Evolutionary conservation across 2,329 filamentous ascomycete genomes (phyloP).

Genomic region (Colletotrichum euphorbiae): DNA sequence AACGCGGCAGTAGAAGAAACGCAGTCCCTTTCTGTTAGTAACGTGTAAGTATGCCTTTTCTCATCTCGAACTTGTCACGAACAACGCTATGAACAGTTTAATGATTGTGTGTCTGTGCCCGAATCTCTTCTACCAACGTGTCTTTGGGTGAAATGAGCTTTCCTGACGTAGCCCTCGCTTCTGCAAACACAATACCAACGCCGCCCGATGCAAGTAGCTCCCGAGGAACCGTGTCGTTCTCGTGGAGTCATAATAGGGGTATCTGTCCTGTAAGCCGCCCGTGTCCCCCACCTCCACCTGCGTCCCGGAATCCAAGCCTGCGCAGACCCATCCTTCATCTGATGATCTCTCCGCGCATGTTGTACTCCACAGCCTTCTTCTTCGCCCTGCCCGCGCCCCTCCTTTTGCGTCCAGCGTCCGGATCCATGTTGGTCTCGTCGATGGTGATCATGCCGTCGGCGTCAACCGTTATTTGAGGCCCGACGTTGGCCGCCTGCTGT

Average conservation of each 20-base stretch:
- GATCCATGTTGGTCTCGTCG: constrained; percentile 40
- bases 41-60: too few species aligned
- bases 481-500: constrained; percentile 21
- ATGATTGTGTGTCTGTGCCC: too few species aligned
- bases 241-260: constrained; percentile 1
- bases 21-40: too few species aligned
- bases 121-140: too few species aligned
- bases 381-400: constrained; percentile 48
- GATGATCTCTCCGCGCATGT: constrained; percentile 41
- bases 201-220: constrained; percentile 19
- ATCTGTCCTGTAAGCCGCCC: constrained; percentile 1
- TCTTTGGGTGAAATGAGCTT: not conserved
- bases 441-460: constrained; percentile 40
- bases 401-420: constrained; percentile 45
- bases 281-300: not conserved
- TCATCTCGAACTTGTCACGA: too few species aligned
- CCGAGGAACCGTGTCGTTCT: not conserved
- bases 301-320: not conserved
- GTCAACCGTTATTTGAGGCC: constrained; percentile 34
- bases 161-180: not conserved
- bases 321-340: not conserved
- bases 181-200: constrained; percentile 2
- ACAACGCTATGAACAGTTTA: too few species aligned
- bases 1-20: not conserved
- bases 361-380: constrained; percentile 49